Percentiles rank a stretch among this genome's conserved stretches.
phyloP scores from a whole-genome alignment of 441 rosid species.

The Eutrema salsugineum region DNA sequence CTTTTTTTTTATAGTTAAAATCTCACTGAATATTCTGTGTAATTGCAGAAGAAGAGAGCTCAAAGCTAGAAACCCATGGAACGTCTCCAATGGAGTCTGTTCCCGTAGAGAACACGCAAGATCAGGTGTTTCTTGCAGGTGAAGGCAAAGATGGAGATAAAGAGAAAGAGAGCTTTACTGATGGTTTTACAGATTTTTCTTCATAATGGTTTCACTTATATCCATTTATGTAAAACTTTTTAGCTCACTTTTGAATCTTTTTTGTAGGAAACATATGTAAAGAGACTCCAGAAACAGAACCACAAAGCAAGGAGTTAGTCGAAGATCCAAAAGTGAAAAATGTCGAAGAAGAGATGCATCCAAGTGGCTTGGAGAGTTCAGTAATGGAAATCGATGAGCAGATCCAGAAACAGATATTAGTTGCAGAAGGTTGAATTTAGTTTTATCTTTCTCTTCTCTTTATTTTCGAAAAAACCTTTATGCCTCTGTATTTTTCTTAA shows the following conservation, averaged over 20 bases:
- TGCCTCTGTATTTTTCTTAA: not conserved
- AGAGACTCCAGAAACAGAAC: not conserved
- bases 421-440: conserved; percentile 6
- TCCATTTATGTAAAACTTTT: not conserved
- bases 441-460: not conserved
- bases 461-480: not conserved
- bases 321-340: not conserved
- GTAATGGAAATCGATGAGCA: conserved; percentile 6
- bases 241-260: not conserved
- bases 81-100: not conserved
- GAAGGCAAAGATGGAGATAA: conserved; percentile 10
- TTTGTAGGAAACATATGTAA: not conserved
- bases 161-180: not conserved
- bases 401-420: not conserved
- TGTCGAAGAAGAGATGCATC: not conserved
- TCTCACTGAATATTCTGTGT: not conserved
- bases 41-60: conserved; percentile 32
- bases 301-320: not conserved
- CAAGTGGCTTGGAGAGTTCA: not conserved
- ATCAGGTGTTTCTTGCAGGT: conserved; percentile 18
- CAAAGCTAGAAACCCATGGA: conserved; percentile 13
- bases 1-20: not conserved
- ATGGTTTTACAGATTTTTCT: not conserved
- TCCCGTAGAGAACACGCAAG: conserved; percentile 5
- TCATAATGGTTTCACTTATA: not conserved